Conservation (phyloP, 169 alveolate genomes). For the Amoebophrya sp. region DNA sequence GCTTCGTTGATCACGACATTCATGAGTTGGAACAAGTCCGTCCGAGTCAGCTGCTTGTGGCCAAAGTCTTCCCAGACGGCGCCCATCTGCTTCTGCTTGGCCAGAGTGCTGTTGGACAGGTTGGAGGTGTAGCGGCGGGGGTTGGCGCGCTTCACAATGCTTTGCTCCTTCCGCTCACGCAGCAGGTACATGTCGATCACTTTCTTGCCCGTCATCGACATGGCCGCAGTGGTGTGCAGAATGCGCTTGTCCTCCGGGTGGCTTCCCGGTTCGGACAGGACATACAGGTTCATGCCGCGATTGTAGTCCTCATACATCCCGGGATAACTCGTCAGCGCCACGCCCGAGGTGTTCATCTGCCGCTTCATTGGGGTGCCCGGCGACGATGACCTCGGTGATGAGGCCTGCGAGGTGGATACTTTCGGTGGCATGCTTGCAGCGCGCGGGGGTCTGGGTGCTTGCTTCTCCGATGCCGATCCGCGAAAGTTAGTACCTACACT, state of each 20-base stretch:
- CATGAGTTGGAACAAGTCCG: constrained; percentile 9
- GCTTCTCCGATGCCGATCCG: too few relatives aligned
- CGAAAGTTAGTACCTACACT: too few relatives aligned
- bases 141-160: not conserved
- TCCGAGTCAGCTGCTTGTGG: not conserved
- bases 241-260: not conserved
- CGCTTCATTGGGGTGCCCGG: too few relatives aligned
- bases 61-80: not conserved
- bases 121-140: not conserved
- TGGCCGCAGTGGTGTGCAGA: not conserved
- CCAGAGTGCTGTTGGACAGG: not conserved
- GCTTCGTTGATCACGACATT: not conserved
- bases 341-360: too few relatives aligned
- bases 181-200: not conserved
- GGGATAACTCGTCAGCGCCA: too few relatives aligned
- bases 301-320: not conserved
- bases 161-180: not conserved
- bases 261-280: not conserved
- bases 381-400: too few relatives aligned
- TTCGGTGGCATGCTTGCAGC: too few relatives aligned
- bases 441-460: too few relatives aligned
- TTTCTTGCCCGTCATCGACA: not conserved
- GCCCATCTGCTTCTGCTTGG: not conserved
- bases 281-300: not conserved
- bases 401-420: too few relatives aligned